Base-by-base conservation (phyloP, 2,329 filamentous ascomycete genomes). In the Rutstroemia sp. region DNA sequence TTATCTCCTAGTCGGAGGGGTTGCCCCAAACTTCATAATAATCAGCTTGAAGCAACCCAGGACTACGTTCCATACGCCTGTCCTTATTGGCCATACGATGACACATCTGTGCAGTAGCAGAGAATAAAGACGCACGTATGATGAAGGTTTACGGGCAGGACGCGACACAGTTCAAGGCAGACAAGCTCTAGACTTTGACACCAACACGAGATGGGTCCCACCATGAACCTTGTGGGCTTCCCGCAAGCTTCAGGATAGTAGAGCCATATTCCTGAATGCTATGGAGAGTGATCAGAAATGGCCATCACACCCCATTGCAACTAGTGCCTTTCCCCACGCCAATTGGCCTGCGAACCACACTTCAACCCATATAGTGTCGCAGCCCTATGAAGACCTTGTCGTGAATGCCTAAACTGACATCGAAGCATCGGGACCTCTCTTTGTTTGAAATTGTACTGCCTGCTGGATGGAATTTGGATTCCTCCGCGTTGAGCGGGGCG, bases 121-220 rank as follows among this genome's bases (percentile, higher is more conserved):
- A 60, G 50, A 48, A 45, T 57, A 57, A 38, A 53, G 47, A 59
- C 14, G n/a, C 25, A 36, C 42, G 34, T 51, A 46, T 21, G 19
- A 46, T 48, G 30, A 60, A 48, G 53, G 56, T 56, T 52, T 38
- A 50, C 61, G 60, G 65, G 54, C 9, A 57, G 38, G 21, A 54
- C 40, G 54, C 50, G 54, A 56, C 58, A 61, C 61, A 60, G 62
- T 62, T 62, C 63, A 64, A 57, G 19, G 59, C 63, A 68, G 89
- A 92, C 88, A 92, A 92, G 89, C 81, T 79, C 89, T 77, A 90
- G 84, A 78, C 89, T 91, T 90, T 95, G 89, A 95, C 86, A 77
- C 88, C 88, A 90, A 91, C 88, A 81, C 86, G 71, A 83, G 88
- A 90, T 89, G 90, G 88, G 88, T 90, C 89, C 89, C 79, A 73